Percentiles rank a stretch among this genome's conserved stretches.
Conservation (phyloP, 169 alveolate species). For the Cryptosporidium sp. region DNA sequence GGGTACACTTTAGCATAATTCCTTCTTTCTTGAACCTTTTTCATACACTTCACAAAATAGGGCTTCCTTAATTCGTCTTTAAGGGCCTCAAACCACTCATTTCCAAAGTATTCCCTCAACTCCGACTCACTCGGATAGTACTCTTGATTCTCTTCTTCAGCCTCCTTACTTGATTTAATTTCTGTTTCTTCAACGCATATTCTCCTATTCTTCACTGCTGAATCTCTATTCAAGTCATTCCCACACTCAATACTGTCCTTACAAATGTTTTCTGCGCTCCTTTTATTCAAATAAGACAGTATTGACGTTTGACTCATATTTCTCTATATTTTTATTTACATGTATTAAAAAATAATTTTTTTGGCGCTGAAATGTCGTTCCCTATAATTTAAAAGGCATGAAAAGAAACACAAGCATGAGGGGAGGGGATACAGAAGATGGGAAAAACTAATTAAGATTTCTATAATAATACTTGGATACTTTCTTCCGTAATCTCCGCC, state of each 20-base stretch:
- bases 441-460: not conserved
- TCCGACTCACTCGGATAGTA: constrained; percentile 16
- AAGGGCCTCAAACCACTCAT: constrained; percentile 82
- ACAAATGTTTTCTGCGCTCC: not conserved
- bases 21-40: constrained; percentile 82
- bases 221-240: too few species aligned
- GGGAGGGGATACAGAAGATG: not conserved
- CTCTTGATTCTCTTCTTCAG: not conserved
- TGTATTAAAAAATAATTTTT: not conserved
- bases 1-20: constrained; percentile 85
- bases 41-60: constrained; percentile 83
- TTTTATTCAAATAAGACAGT: constrained; percentile 25
- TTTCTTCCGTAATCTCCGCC: not conserved
- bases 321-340: not conserved
- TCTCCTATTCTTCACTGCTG: not conserved
- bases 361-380: not conserved
- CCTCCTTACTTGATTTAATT: not conserved
- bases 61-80: constrained; percentile 82
- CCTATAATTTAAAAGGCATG: too few species aligned
- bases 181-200: not conserved
- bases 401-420: not conserved
- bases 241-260: not conserved
- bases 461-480: not conserved
- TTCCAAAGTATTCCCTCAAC: constrained; percentile 55
- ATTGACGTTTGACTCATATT: constrained; percentile 6